Evolutionary conservation across 1,284 basidiomycete genomes (phyloP).

Genomic region (Heterobasidion irregulare): DNA sequence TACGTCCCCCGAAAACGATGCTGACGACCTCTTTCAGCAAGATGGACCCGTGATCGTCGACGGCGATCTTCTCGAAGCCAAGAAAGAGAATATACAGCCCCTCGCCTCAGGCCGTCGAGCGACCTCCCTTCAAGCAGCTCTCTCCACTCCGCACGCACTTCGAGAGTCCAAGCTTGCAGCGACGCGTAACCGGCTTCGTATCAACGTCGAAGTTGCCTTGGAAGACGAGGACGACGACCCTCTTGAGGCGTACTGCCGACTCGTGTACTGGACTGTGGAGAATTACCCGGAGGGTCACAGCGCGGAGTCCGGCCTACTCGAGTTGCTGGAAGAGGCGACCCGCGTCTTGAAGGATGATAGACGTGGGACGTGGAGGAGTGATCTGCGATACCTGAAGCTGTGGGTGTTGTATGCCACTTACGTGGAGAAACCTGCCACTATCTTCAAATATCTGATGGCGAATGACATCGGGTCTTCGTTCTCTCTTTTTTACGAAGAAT

Average conservation of each 20-base stretch:
- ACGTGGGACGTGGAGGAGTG: constrained; percentile 56
- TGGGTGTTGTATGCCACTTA: constrained; percentile 89
- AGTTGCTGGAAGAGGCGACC: constrained; percentile 77
- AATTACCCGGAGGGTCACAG: constrained; percentile 59
- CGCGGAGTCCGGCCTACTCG: constrained; percentile 70
- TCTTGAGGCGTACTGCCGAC: constrained; percentile 50
- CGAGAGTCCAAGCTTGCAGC: constrained; percentile 58
- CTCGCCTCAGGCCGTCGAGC: constrained; percentile 66
- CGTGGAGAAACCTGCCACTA: constrained; percentile 65
- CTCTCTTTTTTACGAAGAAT: constrained; percentile 87
- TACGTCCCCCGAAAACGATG: not conserved
- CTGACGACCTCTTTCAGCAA: constrained; percentile 19
- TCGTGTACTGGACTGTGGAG: constrained; percentile 67
- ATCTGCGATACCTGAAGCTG: constrained; percentile 83
- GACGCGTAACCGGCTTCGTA: constrained; percentile 48
- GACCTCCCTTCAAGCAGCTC: constrained; percentile 60
- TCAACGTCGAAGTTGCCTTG: constrained; percentile 44
- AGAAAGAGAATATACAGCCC: constrained; percentile 79
- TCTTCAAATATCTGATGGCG: constrained; percentile 81
- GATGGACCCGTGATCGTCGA: constrained; percentile 44
- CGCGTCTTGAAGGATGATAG: constrained; percentile 63
- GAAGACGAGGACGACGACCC: constrained; percentile 47
- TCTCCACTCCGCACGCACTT: constrained; percentile 66
- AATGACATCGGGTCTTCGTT: constrained; percentile 85
- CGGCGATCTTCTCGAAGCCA: constrained; percentile 71